Evolutionary conservation across 2,329 filamentous ascomycete species (phyloP).

Genomic region (Fusarium verticillioides): DNA sequence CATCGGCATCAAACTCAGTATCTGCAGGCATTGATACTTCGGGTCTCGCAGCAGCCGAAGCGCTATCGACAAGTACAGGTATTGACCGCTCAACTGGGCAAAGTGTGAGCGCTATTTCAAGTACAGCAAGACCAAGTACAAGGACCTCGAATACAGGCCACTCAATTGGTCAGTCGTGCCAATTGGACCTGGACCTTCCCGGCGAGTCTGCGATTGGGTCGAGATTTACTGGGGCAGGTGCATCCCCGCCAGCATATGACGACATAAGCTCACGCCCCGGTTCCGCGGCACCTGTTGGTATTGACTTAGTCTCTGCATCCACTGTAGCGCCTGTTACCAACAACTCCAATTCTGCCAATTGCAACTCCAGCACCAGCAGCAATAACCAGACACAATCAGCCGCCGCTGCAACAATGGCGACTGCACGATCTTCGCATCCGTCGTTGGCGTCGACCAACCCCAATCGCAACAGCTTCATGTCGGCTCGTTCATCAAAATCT

Average conservation of each 20-base stretch:
- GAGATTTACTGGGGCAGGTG: conserved; percentile 35
- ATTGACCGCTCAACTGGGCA: conserved; percentile 33
- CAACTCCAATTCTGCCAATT: conserved; percentile 23
- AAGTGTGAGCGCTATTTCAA: conserved; percentile 26
- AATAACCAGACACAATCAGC: conserved; percentile 22
- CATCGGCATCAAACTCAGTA: background rate
- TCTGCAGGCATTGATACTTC: conserved; percentile 11
- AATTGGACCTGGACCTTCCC: conserved; percentile 30
- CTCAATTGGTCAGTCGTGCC: conserved; percentile 22
- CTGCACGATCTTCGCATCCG: conserved; percentile 37
- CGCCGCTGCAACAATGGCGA: conserved; percentile 39
- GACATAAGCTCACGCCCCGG: conserved; percentile 38
- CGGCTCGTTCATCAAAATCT: conserved; percentile 62
- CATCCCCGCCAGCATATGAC: conserved; percentile 48
- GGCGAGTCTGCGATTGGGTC: conserved; percentile 33
- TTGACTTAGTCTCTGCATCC: conserved; percentile 39
- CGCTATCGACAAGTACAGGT: conserved; percentile 7
- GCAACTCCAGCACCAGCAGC: conserved; percentile 24
- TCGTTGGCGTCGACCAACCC: conserved; percentile 40
- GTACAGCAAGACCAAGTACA: conserved; percentile 1
- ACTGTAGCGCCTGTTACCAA: conserved; percentile 32
- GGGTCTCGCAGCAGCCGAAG: conserved; percentile 27
- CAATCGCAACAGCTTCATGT: conserved; percentile 63
- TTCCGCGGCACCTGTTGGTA: conserved; percentile 33
- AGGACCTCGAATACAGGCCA: conserved; percentile 11